These are phyloP conservation scores for Pythium utonaiense DNA, from an alignment of 352 stramenopile genomes.

Conservation along the genomic window DNA sequence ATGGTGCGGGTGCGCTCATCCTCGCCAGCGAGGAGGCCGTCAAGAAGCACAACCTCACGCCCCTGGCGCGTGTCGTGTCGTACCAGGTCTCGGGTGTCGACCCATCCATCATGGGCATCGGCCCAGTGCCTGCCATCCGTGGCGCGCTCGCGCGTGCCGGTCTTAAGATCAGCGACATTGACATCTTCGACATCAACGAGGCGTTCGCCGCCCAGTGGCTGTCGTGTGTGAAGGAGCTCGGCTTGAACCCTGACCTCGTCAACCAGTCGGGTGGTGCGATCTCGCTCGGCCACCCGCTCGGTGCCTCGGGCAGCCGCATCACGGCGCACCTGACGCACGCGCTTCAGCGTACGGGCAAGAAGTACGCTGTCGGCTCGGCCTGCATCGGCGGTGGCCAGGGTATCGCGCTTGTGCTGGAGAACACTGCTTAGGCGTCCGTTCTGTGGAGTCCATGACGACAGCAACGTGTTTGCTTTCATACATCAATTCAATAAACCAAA, in stretches of 20 bases:
- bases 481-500: constrained; percentile 5
- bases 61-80: constrained; percentile 90
- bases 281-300: constrained; percentile 95
- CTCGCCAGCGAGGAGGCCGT: constrained; percentile 93
- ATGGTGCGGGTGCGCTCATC: constrained; percentile 94
- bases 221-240: constrained; percentile 95
- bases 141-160: constrained; percentile 88
- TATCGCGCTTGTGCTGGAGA: constrained; percentile 97
- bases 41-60: constrained; percentile 90
- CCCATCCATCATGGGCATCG: constrained; percentile 97
- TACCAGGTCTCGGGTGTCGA: constrained; percentile 94
- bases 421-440: constrained; percentile 48
- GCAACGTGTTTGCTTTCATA: not conserved
- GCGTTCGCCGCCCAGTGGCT: constrained; percentile 97
- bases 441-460: not conserved
- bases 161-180: constrained; percentile 91
- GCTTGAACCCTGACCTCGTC: constrained; percentile 90
- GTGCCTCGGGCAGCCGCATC: constrained; percentile 92
- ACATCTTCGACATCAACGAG: constrained; percentile 99
- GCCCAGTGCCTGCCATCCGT: constrained; percentile 93
- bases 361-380: constrained; percentile 94
- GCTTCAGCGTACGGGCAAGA: constrained; percentile 83
- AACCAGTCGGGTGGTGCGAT: constrained; percentile 97
- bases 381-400: constrained; percentile 98
- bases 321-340: constrained; percentile 89